phyloP scores from a whole-genome alignment of 2,329 filamentous ascomycete species.

The Neophaeococcomyces mojaviensis region DNA sequence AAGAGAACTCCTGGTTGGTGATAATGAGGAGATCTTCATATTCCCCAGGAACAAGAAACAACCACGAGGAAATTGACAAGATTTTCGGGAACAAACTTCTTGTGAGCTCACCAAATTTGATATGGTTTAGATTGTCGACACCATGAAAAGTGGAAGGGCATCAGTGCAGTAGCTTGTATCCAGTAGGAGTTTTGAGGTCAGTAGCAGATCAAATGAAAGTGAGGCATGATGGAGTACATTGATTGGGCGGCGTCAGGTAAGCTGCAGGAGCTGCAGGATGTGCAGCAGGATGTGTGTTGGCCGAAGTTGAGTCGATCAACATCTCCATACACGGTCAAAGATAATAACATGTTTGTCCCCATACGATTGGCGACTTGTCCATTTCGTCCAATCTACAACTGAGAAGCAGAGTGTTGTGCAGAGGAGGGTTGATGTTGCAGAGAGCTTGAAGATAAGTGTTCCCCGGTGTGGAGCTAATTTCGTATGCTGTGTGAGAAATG shows the following conservation, averaged over 20 bases:
- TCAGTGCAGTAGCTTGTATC: slow-evolving; percentile 3
- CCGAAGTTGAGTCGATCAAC: neutral
- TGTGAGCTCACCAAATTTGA: neutral
- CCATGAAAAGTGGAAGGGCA: neutral
- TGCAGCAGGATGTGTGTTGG: slow-evolving; percentile 3
- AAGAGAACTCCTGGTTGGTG: slow-evolving; percentile 3
- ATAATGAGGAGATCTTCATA: neutral
- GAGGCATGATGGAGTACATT: neutral
- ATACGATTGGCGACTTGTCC: neutral
- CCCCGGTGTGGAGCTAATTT: no score
- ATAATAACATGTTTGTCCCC: neutral
- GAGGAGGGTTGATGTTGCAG: no score
- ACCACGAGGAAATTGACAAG: neutral
- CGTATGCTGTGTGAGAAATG: no score
- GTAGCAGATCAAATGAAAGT: slow-evolving; percentile 3
- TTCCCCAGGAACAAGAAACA: neutral
- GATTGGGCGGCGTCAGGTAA: slow-evolving; percentile 1
- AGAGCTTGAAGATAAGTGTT: no score
- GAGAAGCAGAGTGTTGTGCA: no score
- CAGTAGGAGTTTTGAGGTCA: slow-evolving; percentile 2
- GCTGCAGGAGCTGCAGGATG: slow-evolving; percentile 5
- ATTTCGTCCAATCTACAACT: no score
- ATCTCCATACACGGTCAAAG: neutral
- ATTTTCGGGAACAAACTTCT: neutral
- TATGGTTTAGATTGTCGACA: neutral